Conservation (phyloP, 2,329 filamentous ascomycete genomes). For the Xylariaceae sp. region DNA sequence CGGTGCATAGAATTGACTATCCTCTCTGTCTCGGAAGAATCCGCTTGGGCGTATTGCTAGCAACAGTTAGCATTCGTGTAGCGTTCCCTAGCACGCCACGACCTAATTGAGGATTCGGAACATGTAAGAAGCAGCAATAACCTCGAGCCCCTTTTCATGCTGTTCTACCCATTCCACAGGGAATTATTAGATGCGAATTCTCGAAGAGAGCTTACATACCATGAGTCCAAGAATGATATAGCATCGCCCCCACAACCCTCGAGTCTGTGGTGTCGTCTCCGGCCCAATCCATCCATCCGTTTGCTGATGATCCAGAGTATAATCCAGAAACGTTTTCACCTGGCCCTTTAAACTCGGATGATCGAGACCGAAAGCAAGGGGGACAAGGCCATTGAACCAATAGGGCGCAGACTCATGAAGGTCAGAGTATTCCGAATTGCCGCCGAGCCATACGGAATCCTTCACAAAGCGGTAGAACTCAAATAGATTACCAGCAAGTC, state of each 20-base stretch:
- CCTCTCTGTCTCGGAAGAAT: constrained; percentile 36
- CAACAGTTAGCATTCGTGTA: constrained; percentile 3
- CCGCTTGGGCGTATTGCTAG: constrained; percentile 44
- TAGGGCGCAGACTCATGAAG: constrained; percentile 53
- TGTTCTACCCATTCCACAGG: no score
- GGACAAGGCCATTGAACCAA: constrained; percentile 55
- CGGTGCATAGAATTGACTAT: constrained; percentile 46
- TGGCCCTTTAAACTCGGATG: constrained; percentile 47
- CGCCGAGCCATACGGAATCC: constrained; percentile 48
- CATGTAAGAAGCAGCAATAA: no score
- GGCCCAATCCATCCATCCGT: constrained; percentile 55
- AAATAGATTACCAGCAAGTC: constrained; percentile 34
- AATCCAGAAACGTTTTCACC: constrained; percentile 40
- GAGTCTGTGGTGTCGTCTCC: constrained; percentile 37
- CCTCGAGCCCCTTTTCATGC: background rate
- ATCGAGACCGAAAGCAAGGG: constrained; percentile 47
- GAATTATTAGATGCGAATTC: background rate
- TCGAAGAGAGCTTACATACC: constrained; percentile 17
- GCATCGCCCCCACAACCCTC: constrained; percentile 50
- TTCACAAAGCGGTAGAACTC: constrained; percentile 53
- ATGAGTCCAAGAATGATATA: constrained; percentile 47
- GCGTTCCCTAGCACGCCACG: no score
- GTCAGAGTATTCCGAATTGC: constrained; percentile 45
- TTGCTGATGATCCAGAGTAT: constrained; percentile 45
- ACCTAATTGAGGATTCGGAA: no score